Conservation (phyloP, 2,329 filamentous ascomycete genomes). For the Sarocladium oryzae region DNA sequence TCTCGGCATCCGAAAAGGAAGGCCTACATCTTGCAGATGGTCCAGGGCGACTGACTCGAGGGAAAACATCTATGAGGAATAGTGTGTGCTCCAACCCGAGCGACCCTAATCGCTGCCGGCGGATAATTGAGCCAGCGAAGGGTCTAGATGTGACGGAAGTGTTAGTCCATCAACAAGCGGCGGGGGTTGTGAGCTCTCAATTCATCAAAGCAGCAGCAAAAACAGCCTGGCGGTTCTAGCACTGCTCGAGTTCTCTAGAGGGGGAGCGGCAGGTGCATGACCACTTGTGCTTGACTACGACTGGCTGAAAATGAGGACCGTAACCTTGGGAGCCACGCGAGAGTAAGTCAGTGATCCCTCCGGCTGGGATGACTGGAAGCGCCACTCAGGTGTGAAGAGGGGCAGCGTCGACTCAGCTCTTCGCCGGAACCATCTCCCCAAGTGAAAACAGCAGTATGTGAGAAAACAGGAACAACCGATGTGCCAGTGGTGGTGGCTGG, state of each 20-base stretch:
- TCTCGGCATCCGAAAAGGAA: not conserved
- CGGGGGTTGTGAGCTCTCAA: not conserved
- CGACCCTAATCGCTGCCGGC: not conserved
- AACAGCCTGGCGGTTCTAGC: not conserved
- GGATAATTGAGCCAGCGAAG: not conserved
- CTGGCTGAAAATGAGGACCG: not conserved
- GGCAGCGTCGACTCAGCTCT: constrained; percentile 2
- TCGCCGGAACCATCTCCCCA: not conserved
- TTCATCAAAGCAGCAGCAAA: not conserved
- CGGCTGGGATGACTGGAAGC: constrained; percentile 1
- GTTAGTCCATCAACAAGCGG: not conserved
- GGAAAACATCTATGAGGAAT: not conserved
- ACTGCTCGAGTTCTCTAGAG: not conserved
- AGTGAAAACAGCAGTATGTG: not conserved
- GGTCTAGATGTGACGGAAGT: not conserved
- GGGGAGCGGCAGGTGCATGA: not conserved
- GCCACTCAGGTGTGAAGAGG: not conserved
- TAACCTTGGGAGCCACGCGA: constrained; percentile 8
- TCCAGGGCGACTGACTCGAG: not conserved
- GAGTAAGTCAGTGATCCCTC: constrained; percentile 1
- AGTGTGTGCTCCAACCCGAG: not conserved
- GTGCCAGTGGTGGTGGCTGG: constrained; percentile 2
- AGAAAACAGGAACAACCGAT: not conserved
- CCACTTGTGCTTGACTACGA: not conserved
- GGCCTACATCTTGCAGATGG: not conserved